phyloP scores from a whole-genome alignment of 2,329 filamentous ascomycete genomes.

The Bretziella fagacearum region DNA sequence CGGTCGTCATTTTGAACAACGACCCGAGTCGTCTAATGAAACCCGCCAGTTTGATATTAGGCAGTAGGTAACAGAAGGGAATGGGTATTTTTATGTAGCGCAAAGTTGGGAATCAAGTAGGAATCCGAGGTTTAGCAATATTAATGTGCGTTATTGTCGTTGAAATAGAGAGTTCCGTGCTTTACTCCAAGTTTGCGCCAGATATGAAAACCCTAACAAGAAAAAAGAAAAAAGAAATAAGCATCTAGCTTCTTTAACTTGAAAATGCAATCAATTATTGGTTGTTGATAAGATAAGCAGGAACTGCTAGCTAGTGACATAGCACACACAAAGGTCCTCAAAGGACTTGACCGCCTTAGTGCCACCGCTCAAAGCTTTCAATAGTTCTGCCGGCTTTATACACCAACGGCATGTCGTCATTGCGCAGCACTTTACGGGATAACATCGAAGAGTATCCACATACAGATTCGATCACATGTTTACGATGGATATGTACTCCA shows the following conservation, averaged over 20 bases:
- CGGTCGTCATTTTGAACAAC: constrained; percentile 9
- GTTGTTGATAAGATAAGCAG: constrained; percentile 8
- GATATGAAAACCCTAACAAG: neutral
- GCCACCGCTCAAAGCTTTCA: neutral
- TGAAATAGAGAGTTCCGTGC: too few species aligned
- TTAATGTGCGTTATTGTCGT: too few species aligned
- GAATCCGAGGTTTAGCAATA: too few species aligned
- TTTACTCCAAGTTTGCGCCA: neutral
- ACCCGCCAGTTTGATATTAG: constrained; percentile 9
- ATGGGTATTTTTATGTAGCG: neutral
- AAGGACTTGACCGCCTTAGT: neutral
- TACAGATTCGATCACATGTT: neutral
- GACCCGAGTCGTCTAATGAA: constrained; percentile 1
- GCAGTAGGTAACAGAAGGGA: neutral
- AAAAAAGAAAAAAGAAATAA: neutral
- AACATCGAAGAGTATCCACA: too few species aligned
- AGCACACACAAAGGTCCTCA: too few species aligned
- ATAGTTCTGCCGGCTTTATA: neutral
- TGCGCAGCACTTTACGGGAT: too few species aligned
- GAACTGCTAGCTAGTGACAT: neutral
- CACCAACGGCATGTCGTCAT: neutral
- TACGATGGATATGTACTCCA: too few species aligned
- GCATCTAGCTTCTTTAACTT: neutral
- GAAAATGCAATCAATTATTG: neutral
- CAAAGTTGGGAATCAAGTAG: too few species aligned